Evolutionary conservation across 1,284 basidiomycete genomes (phyloP), one percentile per base, ranked within the genome.

Genomic region (Ustilago esculenta): DNA sequence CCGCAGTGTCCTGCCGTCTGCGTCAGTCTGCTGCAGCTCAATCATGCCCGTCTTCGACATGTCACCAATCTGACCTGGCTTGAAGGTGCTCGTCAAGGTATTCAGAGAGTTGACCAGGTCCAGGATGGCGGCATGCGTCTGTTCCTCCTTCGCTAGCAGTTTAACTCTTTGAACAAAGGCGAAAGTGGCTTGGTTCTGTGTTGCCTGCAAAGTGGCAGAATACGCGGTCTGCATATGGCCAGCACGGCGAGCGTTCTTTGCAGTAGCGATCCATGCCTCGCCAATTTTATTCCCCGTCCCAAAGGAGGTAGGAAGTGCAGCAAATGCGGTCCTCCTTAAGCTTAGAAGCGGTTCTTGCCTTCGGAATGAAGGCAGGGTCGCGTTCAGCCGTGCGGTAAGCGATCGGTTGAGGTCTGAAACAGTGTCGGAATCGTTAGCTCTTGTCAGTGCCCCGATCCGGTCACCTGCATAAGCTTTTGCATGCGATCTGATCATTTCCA

Each of bases 211-310:
- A 51, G 92, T 89, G 1, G 96, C 94, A 76, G 92, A 97, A 81
- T 98, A 99, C 3, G 96, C 94, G 0, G 95, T 97, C 84, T 98
- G 96, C 84, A 88, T 90, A 82, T 98, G 95, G 0, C 92, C 91
- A 0, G 94, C 92, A 80, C 96, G 97, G 45, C 96, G 86, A 12
- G 96, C 95, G 59, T 94, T 94, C 81, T 96, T 98, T 15, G 94
- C 90, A 54, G 92, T 97, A 17, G 88, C 86, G 14, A 98, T 87
- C 96, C 96, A 99, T 18, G 52, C 66, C 25, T 49, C 43, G 5
- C 57, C 72, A 81, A 12, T 86, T 83, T 23, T 84, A 75, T 64
- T 90, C 1, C 51, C 51, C 4, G 42, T 23, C 1, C 50, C 59
- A 2, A 46, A 14, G 9, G 36, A 53, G 3, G 51, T 51, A 2